Base-by-base conservation (phyloP, 352 stramenopile species). In the Phytophthora pinifolia region DNA sequence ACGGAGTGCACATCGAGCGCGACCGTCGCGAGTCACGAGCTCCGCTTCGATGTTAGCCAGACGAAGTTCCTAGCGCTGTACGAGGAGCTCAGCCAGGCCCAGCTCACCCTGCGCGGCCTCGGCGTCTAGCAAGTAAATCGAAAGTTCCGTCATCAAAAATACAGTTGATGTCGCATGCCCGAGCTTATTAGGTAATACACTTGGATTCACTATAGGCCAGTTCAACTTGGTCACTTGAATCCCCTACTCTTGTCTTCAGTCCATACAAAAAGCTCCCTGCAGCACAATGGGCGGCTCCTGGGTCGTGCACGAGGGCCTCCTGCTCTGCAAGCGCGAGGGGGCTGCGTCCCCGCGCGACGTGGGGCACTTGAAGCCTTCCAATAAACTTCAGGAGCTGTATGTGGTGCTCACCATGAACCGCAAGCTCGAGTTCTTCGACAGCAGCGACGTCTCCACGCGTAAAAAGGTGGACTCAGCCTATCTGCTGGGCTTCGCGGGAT, bases 351-450 rank as follows among this genome's bases (percentile, higher is more conserved):
- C 35, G 42, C 60, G 15, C 43, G 35, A 15, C 14, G 35, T 35
- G 38, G 46, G 50, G 45, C 43, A 72, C 39, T 44, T 45, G 35
- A 53, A 42, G 22, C 22, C 57, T 22, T n/a, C 53, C 20, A 49
- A 54, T 31, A 38, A 35, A 17, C 60, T 89, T 2, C 31, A 59
- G 5, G 82, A 92, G 51, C 68, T 81, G 36, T 92, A 88, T 51
- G 72, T 81, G 31, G 82, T 92, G 59, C 73, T 92, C 39, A 74
- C 72, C 8, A 77, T 90, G 68, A 90, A 87, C 65, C 79, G 82
- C 57, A 92, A 90, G 56, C 60, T 92, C 36, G 79, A 90, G 48
- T 70, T 92, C 29, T 92, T 83, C 44, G 74, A 90, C 32, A 48
- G 8, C n/a, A 67, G 51, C 36, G 54, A 74, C 43, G 27, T 51